These are phyloP conservation scores for Arthrobotrys iridis DNA, from an alignment of 2,329 filamentous ascomycete species.

Conservation along the genomic window DNA sequence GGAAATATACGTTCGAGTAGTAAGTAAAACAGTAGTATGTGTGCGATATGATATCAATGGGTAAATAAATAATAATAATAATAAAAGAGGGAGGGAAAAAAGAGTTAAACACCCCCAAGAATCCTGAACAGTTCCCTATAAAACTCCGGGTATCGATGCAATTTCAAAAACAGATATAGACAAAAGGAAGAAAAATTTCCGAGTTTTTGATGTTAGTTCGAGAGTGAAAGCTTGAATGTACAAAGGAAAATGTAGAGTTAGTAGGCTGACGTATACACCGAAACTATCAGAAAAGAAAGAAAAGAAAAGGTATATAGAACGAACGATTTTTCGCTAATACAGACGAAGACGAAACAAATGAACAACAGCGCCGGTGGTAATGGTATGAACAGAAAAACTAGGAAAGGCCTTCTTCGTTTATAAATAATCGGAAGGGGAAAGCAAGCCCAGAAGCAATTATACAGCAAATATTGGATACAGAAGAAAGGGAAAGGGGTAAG, in stretches of 20 bases:
- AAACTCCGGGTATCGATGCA: slow-evolving; percentile 54
- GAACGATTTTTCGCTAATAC: slow-evolving; percentile 44
- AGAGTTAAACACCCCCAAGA: slow-evolving; percentile 10
- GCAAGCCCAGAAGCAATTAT: slow-evolving; percentile 1
- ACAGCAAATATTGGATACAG: slow-evolving; percentile 53
- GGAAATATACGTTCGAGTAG: too few relatives aligned
- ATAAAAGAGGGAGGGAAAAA: slow-evolving; percentile 1
- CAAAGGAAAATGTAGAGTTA: slow-evolving; percentile 28
- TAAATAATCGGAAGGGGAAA: slow-evolving; percentile 43
- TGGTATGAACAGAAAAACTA: slow-evolving; percentile 6
- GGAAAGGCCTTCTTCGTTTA: slow-evolving; percentile 49
- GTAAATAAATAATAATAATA: neutral
- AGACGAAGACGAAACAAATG: slow-evolving; percentile 6
- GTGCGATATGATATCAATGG: neutral
- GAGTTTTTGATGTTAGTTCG: slow-evolving; percentile 21
- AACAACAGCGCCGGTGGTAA: slow-evolving; percentile 20
- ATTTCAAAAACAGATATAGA: neutral
- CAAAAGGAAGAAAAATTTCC: slow-evolving; percentile 4
- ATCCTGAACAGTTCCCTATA: slow-evolving; percentile 31
- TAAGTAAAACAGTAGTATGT: neutral
- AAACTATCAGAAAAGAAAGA: slow-evolving; percentile 28
- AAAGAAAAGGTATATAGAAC: slow-evolving; percentile 23
- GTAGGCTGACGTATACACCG: slow-evolving; percentile 48
- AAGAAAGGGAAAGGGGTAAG: slow-evolving; percentile 55
- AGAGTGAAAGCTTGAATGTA: slow-evolving; percentile 18